Conservation (phyloP, 2,329 filamentous ascomycete species). For the Trichoderma sp. region DNA sequence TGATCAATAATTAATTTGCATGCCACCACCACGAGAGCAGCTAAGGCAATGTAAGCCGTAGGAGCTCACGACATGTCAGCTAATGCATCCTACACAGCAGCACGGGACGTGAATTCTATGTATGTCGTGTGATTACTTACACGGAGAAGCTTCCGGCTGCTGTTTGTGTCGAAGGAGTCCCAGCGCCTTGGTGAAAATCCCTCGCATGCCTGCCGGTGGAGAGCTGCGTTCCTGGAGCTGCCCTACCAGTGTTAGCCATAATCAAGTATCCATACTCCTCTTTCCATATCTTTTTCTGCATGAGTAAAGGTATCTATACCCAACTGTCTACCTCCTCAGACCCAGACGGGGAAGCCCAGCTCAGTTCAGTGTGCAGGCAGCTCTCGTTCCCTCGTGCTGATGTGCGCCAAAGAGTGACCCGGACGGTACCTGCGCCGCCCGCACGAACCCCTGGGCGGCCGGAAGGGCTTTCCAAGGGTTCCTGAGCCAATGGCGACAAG, state of each 20-base stretch:
- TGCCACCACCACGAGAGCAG: background rate
- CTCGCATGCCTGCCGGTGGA: slow-evolving; percentile 14
- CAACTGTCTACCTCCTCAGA: too few species aligned
- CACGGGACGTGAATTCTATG: background rate
- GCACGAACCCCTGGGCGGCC: slow-evolving; percentile 22
- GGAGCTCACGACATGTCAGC: slow-evolving; percentile 19
- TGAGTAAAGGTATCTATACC: too few species aligned
- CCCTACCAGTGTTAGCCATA: background rate
- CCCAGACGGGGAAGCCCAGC: too few species aligned
- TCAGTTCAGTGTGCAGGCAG: background rate
- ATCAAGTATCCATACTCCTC: too few species aligned
- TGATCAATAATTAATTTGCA: background rate
- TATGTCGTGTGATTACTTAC: too few species aligned
- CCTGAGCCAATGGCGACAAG: slow-evolving; percentile 32
- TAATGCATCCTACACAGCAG: slow-evolving; percentile 7
- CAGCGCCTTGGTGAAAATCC: slow-evolving; percentile 8
- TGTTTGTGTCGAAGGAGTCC: background rate
- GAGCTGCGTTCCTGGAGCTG: slow-evolving; percentile 14
- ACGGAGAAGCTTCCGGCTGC: too few species aligned
- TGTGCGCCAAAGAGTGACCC: slow-evolving; percentile 15
- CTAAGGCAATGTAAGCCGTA: slow-evolving; percentile 10
- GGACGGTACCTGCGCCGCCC: slow-evolving; percentile 10
- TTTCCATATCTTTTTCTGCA: too few species aligned
- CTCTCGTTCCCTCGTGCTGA: background rate
- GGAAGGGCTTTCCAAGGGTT: slow-evolving; percentile 24